Percentiles rank a stretch among this genome's conserved stretches.
Evolutionary conservation across 495 filamentous ascomycete species (phyloP).

Genomic region (Annulohypoxylon maeteangense): DNA sequence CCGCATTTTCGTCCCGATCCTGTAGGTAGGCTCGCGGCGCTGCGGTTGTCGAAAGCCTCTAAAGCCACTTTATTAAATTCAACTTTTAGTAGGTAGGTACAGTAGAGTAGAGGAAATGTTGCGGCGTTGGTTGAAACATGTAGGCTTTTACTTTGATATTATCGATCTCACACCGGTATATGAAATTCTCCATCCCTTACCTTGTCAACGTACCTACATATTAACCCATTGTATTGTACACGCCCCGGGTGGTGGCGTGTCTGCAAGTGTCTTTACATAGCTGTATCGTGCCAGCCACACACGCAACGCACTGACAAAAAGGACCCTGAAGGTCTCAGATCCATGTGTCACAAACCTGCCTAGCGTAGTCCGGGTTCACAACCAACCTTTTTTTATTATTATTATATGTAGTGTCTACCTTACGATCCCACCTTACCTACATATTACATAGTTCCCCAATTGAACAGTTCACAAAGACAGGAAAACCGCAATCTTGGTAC

Average conservation of each 20-base stretch:
- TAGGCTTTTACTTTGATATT: background rate
- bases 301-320: constrained; percentile 8
- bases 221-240: no score
- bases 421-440: background rate
- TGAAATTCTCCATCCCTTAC: constrained; percentile 21
- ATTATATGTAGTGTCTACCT: background rate
- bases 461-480: background rate
- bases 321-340: constrained; percentile 36
- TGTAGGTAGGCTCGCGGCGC: constrained; percentile 43
- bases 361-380: background rate
- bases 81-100: background rate
- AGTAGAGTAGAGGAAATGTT: background rate
- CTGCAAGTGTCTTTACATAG: constrained; percentile 17
- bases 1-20: constrained; percentile 41
- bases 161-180: constrained; percentile 17
- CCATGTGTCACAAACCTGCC: constrained; percentile 18
- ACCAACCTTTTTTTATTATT: background rate
- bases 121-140: background rate
- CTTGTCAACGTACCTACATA: background rate
- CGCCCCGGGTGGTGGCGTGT: background rate
- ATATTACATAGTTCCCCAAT: background rate
- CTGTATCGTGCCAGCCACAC: constrained; percentile 26
- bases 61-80: background rate
- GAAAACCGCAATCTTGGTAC: background rate
- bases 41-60: background rate